A percentile compares a stretch with the other conserved stretches of the same genome.
phyloP scores from a whole-genome alignment of 116 monocot species.

The Iris pallida region DNA sequence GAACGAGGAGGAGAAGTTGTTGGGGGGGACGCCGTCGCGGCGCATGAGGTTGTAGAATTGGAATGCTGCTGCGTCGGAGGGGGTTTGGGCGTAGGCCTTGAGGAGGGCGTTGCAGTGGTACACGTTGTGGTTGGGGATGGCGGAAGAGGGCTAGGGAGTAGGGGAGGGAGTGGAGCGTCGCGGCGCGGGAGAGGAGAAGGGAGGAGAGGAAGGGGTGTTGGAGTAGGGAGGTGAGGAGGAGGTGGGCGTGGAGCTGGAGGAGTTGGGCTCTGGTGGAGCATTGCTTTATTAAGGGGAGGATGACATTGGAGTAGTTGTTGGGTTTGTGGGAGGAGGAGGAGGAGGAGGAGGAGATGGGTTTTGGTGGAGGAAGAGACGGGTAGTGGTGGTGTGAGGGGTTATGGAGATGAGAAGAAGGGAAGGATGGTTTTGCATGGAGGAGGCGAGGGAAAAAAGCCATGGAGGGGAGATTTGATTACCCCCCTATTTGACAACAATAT shows the following conservation, averaged over 20 bases:
- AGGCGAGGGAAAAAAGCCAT: neutral
- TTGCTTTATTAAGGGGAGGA: conserved; percentile 25
- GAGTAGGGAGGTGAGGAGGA: conserved; percentile 26
- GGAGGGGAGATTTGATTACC: neutral
- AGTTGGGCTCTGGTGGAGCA: conserved; percentile 23
- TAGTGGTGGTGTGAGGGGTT: too few relatives aligned
- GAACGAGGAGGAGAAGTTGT: conserved; percentile 48
- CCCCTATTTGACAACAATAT: too few relatives aligned
- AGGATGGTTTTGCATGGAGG: neutral
- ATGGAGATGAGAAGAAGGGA: too few relatives aligned
- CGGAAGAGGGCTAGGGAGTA: conserved; percentile 22
- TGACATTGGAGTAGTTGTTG: neutral
- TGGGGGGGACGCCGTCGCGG: conserved; percentile 17
- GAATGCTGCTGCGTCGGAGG: conserved; percentile 21
- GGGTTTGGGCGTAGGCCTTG: conserved; percentile 27
- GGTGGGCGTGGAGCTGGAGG: conserved; percentile 37
- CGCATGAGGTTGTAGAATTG: conserved; percentile 44
- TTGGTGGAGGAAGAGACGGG: too few relatives aligned
- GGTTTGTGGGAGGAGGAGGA: neutral
- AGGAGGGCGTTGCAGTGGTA: conserved; percentile 51
- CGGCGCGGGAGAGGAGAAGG: conserved; percentile 21
- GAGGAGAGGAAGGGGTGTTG: conserved; percentile 14
- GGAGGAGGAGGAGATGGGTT: neutral
- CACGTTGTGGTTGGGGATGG: conserved; percentile 17
- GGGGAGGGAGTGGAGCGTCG: conserved; percentile 8